Percentiles rank a stretch among this genome's conserved stretches.
phyloP scores from a whole-genome alignment of 2,329 filamentous ascomycete species.

The Grosmannia clavigera region DNA sequence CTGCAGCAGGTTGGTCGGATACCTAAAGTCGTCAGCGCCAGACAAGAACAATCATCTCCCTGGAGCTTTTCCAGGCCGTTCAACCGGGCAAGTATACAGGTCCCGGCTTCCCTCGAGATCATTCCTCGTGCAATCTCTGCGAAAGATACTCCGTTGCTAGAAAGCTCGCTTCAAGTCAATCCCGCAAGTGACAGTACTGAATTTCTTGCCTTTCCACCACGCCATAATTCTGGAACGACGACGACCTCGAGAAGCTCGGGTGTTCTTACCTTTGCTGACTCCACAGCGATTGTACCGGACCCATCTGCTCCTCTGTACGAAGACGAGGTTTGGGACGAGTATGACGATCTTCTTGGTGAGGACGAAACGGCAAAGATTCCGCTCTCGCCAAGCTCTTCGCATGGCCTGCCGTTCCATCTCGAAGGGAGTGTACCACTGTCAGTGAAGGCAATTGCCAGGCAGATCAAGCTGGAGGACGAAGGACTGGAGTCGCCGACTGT shows the following conservation, averaged over 20 bases:
- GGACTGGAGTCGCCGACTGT: conserved; percentile 37
- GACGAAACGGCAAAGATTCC: conserved; percentile 37
- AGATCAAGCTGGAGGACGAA: conserved; percentile 12
- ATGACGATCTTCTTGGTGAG: conserved; percentile 68
- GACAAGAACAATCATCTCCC: conserved; percentile 53
- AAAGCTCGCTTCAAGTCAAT: conserved; percentile 26
- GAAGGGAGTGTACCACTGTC: conserved; percentile 18
- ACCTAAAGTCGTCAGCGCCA: conserved; percentile 63
- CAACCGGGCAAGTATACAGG: conserved; percentile 38
- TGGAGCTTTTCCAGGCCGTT: conserved; percentile 84
- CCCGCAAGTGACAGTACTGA: conserved; percentile 35
- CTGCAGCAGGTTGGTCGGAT: conserved; percentile 77
- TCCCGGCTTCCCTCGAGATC: conserved; percentile 17
- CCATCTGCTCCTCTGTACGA: conserved; percentile 53
- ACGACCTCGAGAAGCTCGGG: conserved; percentile 57
- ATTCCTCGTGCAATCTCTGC: conserved; percentile 19
- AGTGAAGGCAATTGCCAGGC: conserved; percentile 1
- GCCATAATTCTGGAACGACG: conserved; percentile 57
- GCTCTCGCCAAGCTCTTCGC: conserved; percentile 42
- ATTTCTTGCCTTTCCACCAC: conserved; percentile 62
- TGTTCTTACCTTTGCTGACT: conserved; percentile 43
- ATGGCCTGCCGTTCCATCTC: conserved; percentile 42
- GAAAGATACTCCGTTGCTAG: conserved; percentile 18
- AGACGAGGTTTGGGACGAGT: conserved; percentile 91
- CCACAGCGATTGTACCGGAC: conserved; percentile 54